Percentiles rank a stretch among this genome's conserved stretches.
These are phyloP conservation scores for Diversispora epigaea DNA, from an alignment of 192 early-diverging fungal species.

Conservation along the genomic window DNA sequence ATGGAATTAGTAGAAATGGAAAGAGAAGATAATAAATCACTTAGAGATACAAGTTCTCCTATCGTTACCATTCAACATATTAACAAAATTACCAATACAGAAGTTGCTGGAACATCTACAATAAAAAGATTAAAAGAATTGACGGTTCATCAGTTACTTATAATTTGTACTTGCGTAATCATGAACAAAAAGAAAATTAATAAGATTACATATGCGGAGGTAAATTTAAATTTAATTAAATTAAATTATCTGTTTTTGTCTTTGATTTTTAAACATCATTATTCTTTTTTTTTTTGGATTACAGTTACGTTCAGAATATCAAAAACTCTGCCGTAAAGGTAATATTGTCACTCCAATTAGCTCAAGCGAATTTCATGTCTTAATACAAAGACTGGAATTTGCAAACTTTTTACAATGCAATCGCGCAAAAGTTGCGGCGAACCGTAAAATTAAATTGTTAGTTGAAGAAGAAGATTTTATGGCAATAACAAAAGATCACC, in stretches of 20 bases:
- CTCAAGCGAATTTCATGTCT: background rate
- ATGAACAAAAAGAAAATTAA: slow-evolving; percentile 3
- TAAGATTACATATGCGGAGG: background rate
- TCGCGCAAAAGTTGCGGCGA: no score
- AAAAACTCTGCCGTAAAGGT: background rate
- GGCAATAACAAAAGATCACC: no score
- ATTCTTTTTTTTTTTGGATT: background rate
- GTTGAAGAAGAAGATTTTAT: no score
- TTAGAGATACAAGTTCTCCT: background rate
- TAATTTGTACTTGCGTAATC: background rate
- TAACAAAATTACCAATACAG: background rate
- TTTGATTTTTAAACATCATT: background rate
- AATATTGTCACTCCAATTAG: background rate
- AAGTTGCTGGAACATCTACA: background rate
- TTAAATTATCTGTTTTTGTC: background rate
- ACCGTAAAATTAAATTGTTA: no score
- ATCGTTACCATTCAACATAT: slow-evolving; percentile 4
- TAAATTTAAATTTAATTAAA: background rate
- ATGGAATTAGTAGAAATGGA: slow-evolving; percentile 81
- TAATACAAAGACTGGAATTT: background rate
- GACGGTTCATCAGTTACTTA: background rate
- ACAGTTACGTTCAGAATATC: background rate
- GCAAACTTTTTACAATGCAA: background rate
- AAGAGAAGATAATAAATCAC: slow-evolving; percentile 42
- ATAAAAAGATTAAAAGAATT: background rate